Conservation (phyloP, 495 filamentous ascomycete genomes). For the Aspergillus saccharolyticus region DNA sequence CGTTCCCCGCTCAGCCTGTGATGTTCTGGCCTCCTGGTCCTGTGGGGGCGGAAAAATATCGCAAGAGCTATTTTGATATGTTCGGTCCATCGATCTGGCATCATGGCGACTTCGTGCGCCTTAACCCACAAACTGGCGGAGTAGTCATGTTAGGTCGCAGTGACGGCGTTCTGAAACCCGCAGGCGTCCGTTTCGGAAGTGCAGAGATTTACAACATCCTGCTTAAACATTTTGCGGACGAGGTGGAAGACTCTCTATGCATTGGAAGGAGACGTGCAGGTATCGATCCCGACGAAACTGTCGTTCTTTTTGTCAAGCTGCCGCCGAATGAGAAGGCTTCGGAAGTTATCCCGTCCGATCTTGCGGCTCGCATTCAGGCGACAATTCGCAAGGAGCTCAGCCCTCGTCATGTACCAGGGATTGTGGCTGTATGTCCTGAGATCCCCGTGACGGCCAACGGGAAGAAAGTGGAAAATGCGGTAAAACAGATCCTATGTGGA, state of each 20-base stretch:
- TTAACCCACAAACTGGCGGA: constrained; percentile 69
- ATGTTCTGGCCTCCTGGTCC: constrained; percentile 71
- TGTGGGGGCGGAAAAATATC: constrained; percentile 67
- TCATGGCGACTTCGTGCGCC: constrained; percentile 86
- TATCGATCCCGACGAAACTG: constrained; percentile 72
- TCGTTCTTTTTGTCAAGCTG: constrained; percentile 82
- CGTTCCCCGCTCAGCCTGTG: constrained; percentile 88
- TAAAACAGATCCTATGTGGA: constrained; percentile 91
- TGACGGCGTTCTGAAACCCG: constrained; percentile 86
- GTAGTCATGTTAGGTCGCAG: constrained; percentile 83
- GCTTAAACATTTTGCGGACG: constrained; percentile 67
- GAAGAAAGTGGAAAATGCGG: constrained; percentile 91
- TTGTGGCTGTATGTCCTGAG: constrained; percentile 73
- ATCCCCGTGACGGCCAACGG: constrained; percentile 88
- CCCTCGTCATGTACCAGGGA: constrained; percentile 76
- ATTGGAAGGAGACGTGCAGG: constrained; percentile 67
- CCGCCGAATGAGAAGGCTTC: constrained; percentile 27
- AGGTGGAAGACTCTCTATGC: constrained; percentile 79
- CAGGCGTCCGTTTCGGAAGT: constrained; percentile 79
- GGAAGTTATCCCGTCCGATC: constrained; percentile 27
- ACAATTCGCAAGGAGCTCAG: constrained; percentile 69
- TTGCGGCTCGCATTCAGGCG: constrained; percentile 56
- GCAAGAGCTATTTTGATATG: constrained; percentile 78
- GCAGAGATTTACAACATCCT: constrained; percentile 94
- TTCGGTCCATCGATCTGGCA: constrained; percentile 76